These are phyloP conservation scores for Fraxinus dipetala DNA, from an alignment of 305 asterid genomes.

Conservation along the genomic window DNA sequence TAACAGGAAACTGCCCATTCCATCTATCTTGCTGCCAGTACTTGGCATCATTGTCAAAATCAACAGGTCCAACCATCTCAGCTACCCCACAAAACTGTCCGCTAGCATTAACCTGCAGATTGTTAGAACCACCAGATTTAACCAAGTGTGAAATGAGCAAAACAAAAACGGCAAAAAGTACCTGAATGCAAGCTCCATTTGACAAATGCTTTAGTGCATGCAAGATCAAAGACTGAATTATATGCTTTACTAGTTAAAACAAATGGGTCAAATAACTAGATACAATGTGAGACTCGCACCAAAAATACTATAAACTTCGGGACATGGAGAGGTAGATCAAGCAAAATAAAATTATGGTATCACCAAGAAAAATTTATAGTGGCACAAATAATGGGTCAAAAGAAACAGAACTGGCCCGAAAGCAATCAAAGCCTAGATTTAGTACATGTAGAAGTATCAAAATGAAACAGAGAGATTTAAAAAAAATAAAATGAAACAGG, in stretches of 20 bases:
- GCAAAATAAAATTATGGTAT: not conserved
- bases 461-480: not conserved
- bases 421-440: not conserved
- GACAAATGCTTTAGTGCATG: constrained; percentile 4
- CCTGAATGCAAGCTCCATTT: constrained; percentile 7
- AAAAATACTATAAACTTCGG: not conserved
- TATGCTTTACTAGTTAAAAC: not conserved
- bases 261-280: not conserved
- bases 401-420: not conserved
- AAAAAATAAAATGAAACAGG: not conserved
- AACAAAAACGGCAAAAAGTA: constrained; percentile 11
- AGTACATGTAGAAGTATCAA: not conserved
- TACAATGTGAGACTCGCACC: not conserved
- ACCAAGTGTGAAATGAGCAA: constrained; percentile 2
- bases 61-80: constrained; percentile 92
- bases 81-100: constrained; percentile 99
- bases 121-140: constrained; percentile 17
- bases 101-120: constrained; percentile 87
- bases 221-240: not conserved
- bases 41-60: constrained; percentile 89
- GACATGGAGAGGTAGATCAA: not conserved
- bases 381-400: not conserved
- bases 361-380: not conserved
- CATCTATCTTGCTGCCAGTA: constrained; percentile 99
- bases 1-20: constrained; percentile 97